A percentile compares a stretch with the other conserved stretches of the same genome.
Conservation (phyloP, 768 basidiomycete species). For the Astraeus odoratus region DNA sequence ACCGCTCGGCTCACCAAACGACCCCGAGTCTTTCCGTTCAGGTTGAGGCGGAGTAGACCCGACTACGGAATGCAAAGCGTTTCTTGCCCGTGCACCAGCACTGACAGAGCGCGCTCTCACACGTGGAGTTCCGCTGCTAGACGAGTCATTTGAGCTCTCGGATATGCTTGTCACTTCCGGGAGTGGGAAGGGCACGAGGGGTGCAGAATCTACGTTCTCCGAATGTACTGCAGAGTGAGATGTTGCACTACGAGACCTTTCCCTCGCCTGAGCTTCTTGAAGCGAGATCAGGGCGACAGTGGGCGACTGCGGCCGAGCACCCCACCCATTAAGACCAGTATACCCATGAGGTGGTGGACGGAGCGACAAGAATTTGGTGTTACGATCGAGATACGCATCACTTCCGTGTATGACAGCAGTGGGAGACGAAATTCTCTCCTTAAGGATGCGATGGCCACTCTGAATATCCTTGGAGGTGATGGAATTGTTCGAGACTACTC, state of each 20-base stretch:
- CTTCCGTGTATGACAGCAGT: slow-evolving; percentile 33
- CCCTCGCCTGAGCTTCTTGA: slow-evolving; percentile 67
- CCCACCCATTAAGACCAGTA: slow-evolving; percentile 43
- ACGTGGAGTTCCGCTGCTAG: slow-evolving; percentile 17
- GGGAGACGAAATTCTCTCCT: slow-evolving; percentile 53
- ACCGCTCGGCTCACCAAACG: slow-evolving; percentile 11
- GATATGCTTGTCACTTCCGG: slow-evolving; percentile 21
- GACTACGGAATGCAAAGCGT: slow-evolving; percentile 31
- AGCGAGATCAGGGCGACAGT: slow-evolving; percentile 65
- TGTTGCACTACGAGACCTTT: slow-evolving; percentile 52
- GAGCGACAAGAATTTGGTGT: slow-evolving; percentile 24
- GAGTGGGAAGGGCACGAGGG: slow-evolving; percentile 28
- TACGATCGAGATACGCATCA: slow-evolving; percentile 23
- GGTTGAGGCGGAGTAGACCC: slow-evolving; percentile 24
- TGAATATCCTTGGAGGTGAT: slow-evolving; percentile 14
- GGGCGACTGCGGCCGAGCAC: slow-evolving; percentile 38
- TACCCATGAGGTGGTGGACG: slow-evolving; percentile 27
- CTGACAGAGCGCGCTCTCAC: slow-evolving; percentile 57
- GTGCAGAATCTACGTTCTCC: slow-evolving; percentile 19
- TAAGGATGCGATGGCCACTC: slow-evolving; percentile 22
- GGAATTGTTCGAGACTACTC: slow-evolving; percentile 28
- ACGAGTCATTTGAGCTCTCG: slow-evolving; percentile 16
- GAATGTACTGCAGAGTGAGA: slow-evolving; percentile 24
- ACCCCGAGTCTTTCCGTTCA: slow-evolving; percentile 41
- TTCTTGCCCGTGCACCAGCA: slow-evolving; percentile 46